Conservation (phyloP, 1,284 basidiomycete genomes). For the Tilletiaria anomala region DNA sequence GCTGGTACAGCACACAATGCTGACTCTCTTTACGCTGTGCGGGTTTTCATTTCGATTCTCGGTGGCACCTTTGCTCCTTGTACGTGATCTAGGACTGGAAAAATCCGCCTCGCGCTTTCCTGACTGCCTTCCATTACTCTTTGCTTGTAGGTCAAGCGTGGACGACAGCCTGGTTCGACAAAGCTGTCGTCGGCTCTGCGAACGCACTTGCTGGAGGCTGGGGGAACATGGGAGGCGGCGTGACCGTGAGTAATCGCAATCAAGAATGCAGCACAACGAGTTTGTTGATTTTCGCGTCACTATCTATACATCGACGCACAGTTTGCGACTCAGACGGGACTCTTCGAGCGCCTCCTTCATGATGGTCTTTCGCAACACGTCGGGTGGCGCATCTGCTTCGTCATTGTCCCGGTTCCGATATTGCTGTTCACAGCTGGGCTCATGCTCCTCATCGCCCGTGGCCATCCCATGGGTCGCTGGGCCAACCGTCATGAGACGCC, state of each 20-base stretch:
- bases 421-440: constrained; percentile 45
- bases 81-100: constrained; percentile 24
- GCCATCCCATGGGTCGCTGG: constrained; percentile 53
- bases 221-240: constrained; percentile 46
- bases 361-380: constrained; percentile 44
- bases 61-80: constrained; percentile 52
- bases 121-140: constrained; percentile 11
- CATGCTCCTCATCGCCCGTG: constrained; percentile 48
- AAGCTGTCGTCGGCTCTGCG: constrained; percentile 47
- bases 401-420: constrained; percentile 50
- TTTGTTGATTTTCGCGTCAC: background rate
- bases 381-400: constrained; percentile 52
- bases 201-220: constrained; percentile 31
- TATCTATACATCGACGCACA: no score
- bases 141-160: no score
- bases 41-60: constrained; percentile 48
- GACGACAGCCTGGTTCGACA: constrained; percentile 53
- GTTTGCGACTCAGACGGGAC: constrained; percentile 48
- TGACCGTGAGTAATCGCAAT: no score
- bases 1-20: constrained; percentile 47
- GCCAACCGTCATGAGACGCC: constrained; percentile 45
- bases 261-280: no score
- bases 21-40: constrained; percentile 45
- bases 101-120: constrained; percentile 6
- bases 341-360: constrained; percentile 44